Evolutionary conservation across 179 eudicot species (phyloP), one percentile per base, ranked within the genome.

Genomic region (Sideroxylon spinosum): DNA sequence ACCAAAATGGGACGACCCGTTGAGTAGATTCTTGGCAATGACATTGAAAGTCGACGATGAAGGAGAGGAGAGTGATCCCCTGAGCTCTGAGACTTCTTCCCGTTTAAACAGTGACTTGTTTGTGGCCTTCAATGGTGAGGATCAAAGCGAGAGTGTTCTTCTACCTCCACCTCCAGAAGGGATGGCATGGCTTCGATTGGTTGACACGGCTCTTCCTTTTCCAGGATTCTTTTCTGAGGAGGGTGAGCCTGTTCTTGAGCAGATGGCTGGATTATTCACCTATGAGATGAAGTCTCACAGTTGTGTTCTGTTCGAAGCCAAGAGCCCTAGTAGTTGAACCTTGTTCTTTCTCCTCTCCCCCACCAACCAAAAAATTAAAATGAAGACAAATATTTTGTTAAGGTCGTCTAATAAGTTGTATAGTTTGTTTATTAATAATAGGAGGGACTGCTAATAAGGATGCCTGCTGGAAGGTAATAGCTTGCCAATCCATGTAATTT

Each of bases 211-310:
- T 16, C 94, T 90, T 78, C 86, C 89, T 37, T 96, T 82, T 84
- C 98, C 99, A 0, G 98, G 92, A 9, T 96, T 89, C 79, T 94
- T 96, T 83, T 80, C 86, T 0, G 66, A 69, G 64, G 90, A 86
- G 11, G 98, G 98, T 55, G 81, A 90, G 32, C 88, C 88, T 19
- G 71, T 89, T n/a, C 76, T 85, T 62, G 96, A 90, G 83, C 86
- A 87, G 81, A 71, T 74, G 66, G 77, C 85, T 68, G 93, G 79
- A 20, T 37, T 81, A 20, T 76, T 86, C 48, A 79, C 79, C 10
- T 94, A 96, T 73, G 91, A 92, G 82, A 85, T 92, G 86, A 85
- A 90, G 84, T 84, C 98, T 61, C 88, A 92, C 77, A 92, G 99
- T 63, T 96, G 93, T 82, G 88, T 80, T 32, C 81, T 94, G 48